Evolutionary conservation across 1,284 basidiomycete species (phyloP).

Genomic region (Rhodotorula glutinis): DNA sequence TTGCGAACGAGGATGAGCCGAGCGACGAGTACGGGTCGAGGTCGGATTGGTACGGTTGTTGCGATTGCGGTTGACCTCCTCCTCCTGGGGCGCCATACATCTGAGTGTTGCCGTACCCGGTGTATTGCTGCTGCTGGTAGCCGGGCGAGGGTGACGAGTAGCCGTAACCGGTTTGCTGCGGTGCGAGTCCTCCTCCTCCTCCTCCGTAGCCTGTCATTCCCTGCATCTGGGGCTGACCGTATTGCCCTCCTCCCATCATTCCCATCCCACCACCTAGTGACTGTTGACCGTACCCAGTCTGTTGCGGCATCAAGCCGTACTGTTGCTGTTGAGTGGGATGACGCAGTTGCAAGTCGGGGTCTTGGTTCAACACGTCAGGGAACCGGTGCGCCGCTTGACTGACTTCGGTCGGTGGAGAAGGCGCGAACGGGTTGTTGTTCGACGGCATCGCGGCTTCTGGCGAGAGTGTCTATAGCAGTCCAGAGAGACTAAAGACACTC

Average conservation of each 20-base stretch:
- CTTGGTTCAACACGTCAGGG: slow-evolving; percentile 21
- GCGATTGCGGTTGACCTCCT: neutral
- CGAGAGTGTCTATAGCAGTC: too few species aligned
- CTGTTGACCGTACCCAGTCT: neutral
- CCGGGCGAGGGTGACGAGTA: neutral
- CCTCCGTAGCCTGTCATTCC: neutral
- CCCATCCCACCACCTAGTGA: too few species aligned
- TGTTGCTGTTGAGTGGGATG: slow-evolving; percentile 12
- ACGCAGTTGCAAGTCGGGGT: slow-evolving; percentile 10
- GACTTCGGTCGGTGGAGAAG: slow-evolving; percentile 5
- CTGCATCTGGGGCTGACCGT: too few species aligned
- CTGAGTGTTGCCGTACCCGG: slow-evolving; percentile 1
- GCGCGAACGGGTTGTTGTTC: slow-evolving; percentile 31
- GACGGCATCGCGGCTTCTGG: neutral
- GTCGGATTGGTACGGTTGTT: slow-evolving; percentile 14
- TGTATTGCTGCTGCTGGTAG: slow-evolving; percentile 12
- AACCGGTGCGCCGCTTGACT: slow-evolving; percentile 21
- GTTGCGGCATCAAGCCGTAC: neutral
- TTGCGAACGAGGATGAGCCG: neutral
- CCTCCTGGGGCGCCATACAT: slow-evolving; percentile 3
- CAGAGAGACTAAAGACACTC: too few species aligned
- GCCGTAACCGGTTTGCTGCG: neutral
- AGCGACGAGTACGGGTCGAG: slow-evolving; percentile 34
- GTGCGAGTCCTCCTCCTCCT: neutral
- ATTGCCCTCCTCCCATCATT: too few species aligned